Percentiles rank a stretch among this genome's conserved stretches.
Evolutionary conservation across 2,329 filamentous ascomycete genomes (phyloP).

Genomic region (Elsinoe arachidis): DNA sequence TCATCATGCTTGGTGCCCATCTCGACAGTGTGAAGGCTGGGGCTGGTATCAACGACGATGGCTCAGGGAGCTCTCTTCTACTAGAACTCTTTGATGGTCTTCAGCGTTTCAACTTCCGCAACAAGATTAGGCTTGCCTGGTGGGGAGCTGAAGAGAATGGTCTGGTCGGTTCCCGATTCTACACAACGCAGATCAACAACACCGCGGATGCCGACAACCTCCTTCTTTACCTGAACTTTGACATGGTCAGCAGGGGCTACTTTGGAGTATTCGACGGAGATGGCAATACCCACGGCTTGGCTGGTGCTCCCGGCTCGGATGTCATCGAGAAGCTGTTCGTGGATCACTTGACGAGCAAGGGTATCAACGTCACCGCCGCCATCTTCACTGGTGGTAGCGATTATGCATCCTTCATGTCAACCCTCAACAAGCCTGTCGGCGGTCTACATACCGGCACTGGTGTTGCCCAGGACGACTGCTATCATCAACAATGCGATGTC

Average conservation of each 20-base stretch:
- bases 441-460: constrained; percentile 6
- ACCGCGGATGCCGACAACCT: constrained; percentile 27
- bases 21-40: constrained; percentile 30
- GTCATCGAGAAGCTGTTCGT: constrained; percentile 9
- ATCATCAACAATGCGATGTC: constrained; percentile 47
- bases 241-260: constrained; percentile 24
- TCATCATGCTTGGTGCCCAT: constrained; percentile 31
- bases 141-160: constrained; percentile 33
- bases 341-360: constrained; percentile 5
- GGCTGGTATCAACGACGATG: constrained; percentile 36
- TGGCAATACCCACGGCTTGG: constrained; percentile 4
- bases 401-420: constrained; percentile 7
- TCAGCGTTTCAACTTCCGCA: constrained; percentile 30
- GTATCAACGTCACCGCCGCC: constrained; percentile 9
- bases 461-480: constrained; percentile 32
- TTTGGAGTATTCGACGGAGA: constrained; percentile 6
- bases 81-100: constrained; percentile 28
- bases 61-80: constrained; percentile 29
- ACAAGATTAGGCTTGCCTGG: constrained; percentile 33
- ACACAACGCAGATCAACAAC: constrained; percentile 21
- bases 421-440: constrained; percentile 7
- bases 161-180: constrained; percentile 30
- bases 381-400: constrained; percentile 5
- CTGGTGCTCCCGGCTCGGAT: constrained; percentile 3
- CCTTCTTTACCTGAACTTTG: constrained; percentile 35